Conservation (phyloP, 768 basidiomycete species). For the Serpula lacrymans region DNA sequence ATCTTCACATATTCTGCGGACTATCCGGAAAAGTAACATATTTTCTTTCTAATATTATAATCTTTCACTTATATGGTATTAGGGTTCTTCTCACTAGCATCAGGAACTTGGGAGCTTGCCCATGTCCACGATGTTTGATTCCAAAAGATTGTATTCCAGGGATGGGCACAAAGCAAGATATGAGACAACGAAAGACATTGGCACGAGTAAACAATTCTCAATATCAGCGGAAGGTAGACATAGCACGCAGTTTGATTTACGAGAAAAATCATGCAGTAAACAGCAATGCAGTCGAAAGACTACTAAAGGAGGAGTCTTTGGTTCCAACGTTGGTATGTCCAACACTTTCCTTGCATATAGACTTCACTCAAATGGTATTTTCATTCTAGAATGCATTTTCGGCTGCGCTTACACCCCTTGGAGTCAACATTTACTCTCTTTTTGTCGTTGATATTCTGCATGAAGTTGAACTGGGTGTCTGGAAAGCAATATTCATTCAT, state of each 20-base stretch:
- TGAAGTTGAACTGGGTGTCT: constrained; percentile 36
- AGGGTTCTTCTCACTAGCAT: constrained; percentile 13
- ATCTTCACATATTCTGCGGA: constrained; percentile 13
- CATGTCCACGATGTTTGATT: constrained; percentile 14
- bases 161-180: neutral
- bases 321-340: constrained; percentile 26
- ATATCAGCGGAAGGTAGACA: constrained; percentile 4
- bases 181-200: neutral
- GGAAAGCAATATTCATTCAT: constrained; percentile 33
- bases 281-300: constrained; percentile 18
- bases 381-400: constrained; percentile 40
- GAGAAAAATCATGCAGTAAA: constrained; percentile 21
- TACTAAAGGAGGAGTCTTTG: constrained; percentile 24
- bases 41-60: neutral
- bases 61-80: neutral
- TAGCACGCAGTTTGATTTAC: constrained; percentile 24
- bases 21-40: constrained; percentile 24
- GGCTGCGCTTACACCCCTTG: constrained; percentile 7
- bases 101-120: constrained; percentile 12
- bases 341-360: neutral
- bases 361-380: neutral
- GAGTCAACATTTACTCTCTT: constrained; percentile 24
- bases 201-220: neutral
- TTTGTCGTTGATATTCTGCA: constrained; percentile 35
- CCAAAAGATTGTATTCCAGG: too few species aligned